Evolutionary conservation across 2,329 filamentous ascomycete species (phyloP), one percentile per base, ranked within the genome.

Genomic region (Penicillium sp.): DNA sequence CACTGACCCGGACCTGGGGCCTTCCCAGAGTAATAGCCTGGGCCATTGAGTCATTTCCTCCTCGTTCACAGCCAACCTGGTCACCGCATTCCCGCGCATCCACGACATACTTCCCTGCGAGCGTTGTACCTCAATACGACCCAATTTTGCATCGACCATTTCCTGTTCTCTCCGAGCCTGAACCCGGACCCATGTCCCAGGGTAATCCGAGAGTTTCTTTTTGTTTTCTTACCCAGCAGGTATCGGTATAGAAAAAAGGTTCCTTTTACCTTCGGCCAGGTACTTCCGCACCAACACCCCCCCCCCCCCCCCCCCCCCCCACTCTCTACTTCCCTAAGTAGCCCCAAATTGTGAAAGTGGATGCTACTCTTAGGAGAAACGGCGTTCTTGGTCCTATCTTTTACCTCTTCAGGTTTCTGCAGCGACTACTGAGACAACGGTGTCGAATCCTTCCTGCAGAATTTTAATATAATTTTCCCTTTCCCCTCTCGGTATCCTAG

Each of bases 401-500:
- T 51, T 51, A 36, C 45, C 43, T 43, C 4, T 53, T 56, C 52
- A 54, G 49, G 50, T 50, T 46, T 54, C 50, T 51, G 56, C 53
- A 55, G 51, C 42, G 43, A 39, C 46, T 47, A 27, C 42, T 37
- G 47, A 53, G 46, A 48, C 46, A 46, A 39, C 53, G 36, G 40
- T 43, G 27, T 47, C 43, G 39, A 46, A 55, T 52, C 53, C 54
- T 54, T 55, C 51, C 44, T 49, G 32, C 29, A 12, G 7, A 47
- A 32, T 43, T 43, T 12, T 18, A 32, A 32, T 18, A 29, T 30
- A 12, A 32, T 30, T 43, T 43, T 29, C 39, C 21, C 6, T 20
- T 40, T 40, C 36, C 36, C 36, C 36, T 24, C 20, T 39, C 18
- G 5, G 36, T 40, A 40, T 20, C 23, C 36, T 40, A 40, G 20